A percentile compares a stretch with the other conserved stretches of the same genome.
These are phyloP conservation scores for Oryza glumipatula DNA, from an alignment of 176 grass and related monocot species.

Conservation along the genomic window DNA sequence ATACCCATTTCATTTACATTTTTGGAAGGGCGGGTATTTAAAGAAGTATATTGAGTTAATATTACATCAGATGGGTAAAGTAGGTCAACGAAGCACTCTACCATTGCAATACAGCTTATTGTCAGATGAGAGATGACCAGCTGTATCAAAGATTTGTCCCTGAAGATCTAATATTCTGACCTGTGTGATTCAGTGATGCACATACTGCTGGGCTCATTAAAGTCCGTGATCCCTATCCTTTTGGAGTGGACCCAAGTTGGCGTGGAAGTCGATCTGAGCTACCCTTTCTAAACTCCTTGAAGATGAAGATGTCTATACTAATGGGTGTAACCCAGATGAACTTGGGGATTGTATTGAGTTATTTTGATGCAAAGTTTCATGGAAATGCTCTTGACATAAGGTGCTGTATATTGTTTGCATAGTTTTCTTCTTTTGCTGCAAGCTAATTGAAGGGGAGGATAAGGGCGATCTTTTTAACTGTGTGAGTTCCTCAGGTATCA, in stretches of 20 bases:
- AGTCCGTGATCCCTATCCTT: conserved; percentile 85
- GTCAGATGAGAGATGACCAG: conserved; percentile 32
- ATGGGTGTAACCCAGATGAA: conserved; percentile 97
- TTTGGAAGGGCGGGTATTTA: conserved; percentile 21
- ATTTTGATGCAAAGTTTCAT: conserved; percentile 96
- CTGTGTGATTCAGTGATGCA: conserved; percentile 73
- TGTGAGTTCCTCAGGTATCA: conserved; percentile 71
- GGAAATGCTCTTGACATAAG: conserved; percentile 88
- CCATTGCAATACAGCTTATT: background rate
- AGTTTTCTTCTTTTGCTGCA: conserved; percentile 26
- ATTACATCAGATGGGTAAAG: background rate
- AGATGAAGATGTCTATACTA: conserved; percentile 99
- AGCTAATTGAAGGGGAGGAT: background rate
- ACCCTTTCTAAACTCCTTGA: conserved; percentile 97
- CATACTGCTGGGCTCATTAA: conserved; percentile 78
- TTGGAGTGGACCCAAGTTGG: conserved; percentile 99
- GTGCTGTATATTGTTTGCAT: conserved; percentile 51
- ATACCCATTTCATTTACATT: conserved; percentile 21
- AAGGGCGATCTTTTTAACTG: conserved; percentile 33
- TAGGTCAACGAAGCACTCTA: conserved; percentile 22
- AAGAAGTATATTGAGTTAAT: conserved; percentile 1
- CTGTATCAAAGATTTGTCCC: background rate
- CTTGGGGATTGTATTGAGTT: conserved; percentile 90
- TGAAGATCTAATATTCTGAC: conserved; percentile 34
- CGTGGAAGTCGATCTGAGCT: conserved; percentile 93